phyloP scores from a whole-genome alignment of 306 rosid genomes.

The Trifolium fragiferum region DNA sequence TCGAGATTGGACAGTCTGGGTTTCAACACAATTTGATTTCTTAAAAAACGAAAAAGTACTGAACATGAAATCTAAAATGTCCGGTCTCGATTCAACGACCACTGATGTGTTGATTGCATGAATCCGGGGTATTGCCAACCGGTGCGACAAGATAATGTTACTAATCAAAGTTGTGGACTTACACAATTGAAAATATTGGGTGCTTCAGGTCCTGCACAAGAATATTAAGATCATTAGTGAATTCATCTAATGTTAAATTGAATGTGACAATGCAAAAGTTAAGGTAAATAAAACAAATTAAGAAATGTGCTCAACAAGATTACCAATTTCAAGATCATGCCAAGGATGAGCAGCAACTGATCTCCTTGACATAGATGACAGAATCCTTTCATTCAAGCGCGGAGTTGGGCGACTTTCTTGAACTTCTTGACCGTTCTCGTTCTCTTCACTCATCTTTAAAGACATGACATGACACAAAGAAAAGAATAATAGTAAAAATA shows the following conservation, averaged over 20 bases:
- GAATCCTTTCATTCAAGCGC: conserved; percentile 87
- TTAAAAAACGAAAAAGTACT: background rate
- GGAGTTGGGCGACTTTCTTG: conserved; percentile 47
- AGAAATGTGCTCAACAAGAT: background rate
- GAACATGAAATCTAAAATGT: background rate
- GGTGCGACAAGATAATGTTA: too few species aligned
- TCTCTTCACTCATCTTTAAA: conserved; percentile 59
- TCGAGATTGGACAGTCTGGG: too few species aligned
- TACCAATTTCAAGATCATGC: conserved; percentile 99
- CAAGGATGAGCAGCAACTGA: conserved; percentile 97
- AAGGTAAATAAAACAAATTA: background rate
- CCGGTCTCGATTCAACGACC: background rate
- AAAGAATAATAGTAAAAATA: background rate
- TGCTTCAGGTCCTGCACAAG: conserved; percentile 79
- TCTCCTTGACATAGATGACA: conserved; percentile 86
- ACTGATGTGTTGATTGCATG: background rate
- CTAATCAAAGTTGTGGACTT: conserved; percentile 47
- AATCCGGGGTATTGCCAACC: background rate
- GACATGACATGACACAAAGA: background rate
- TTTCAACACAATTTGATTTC: too few species aligned
- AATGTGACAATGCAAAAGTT: background rate
- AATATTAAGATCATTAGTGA: conserved; percentile 39
- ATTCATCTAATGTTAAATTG: conserved; percentile 17
- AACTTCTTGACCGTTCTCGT: conserved; percentile 27
- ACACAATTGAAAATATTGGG: conserved; percentile 80